Percentiles rank a stretch among this genome's conserved stretches.
phyloP scores from a whole-genome alignment of 2,329 filamentous ascomycete genomes.

The Bipolaris bicolor region DNA sequence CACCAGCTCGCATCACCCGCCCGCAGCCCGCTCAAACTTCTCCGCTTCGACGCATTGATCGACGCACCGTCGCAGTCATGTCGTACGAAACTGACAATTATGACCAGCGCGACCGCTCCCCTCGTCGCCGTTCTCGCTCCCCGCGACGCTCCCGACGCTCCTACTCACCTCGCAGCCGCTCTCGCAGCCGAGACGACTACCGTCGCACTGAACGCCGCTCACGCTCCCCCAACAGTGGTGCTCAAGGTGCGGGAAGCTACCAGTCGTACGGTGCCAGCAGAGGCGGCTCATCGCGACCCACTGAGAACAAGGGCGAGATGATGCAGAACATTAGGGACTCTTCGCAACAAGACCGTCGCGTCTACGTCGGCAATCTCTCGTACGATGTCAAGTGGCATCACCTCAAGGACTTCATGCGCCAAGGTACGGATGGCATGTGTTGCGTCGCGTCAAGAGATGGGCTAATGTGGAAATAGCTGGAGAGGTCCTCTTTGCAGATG shows the following conservation, averaged over 20 bases:
- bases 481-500: conserved; percentile 99
- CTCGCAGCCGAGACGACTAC: conserved; percentile 72
- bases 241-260: conserved; percentile 72
- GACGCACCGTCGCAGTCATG: conserved; percentile 31
- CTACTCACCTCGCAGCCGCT: conserved; percentile 70
- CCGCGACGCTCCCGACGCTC: conserved; percentile 63
- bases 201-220: conserved; percentile 61
- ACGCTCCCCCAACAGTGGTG: conserved; percentile 84
- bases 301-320: conserved; percentile 93
- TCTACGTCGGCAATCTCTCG: conserved; percentile 98
- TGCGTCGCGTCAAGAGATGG: conserved; percentile 21
- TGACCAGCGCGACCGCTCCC: conserved; percentile 64
- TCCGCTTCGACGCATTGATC: conserved; percentile 17
- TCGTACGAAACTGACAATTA: conserved; percentile 48
- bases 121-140: conserved; percentile 65
- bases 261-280: conserved; percentile 62
- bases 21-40: conserved; percentile 15
- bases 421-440: conserved; percentile 70
- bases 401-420: conserved; percentile 99
- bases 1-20: conserved; percentile 22
- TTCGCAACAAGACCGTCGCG: conserved; percentile 97
- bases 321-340: conserved; percentile 93
- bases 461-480: conserved; percentile 71
- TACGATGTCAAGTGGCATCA: conserved; percentile 99
- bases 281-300: conserved; percentile 63